Conservation (phyloP, 148 eudicot genomes). For the Hydrangea macrophylla region DNA sequence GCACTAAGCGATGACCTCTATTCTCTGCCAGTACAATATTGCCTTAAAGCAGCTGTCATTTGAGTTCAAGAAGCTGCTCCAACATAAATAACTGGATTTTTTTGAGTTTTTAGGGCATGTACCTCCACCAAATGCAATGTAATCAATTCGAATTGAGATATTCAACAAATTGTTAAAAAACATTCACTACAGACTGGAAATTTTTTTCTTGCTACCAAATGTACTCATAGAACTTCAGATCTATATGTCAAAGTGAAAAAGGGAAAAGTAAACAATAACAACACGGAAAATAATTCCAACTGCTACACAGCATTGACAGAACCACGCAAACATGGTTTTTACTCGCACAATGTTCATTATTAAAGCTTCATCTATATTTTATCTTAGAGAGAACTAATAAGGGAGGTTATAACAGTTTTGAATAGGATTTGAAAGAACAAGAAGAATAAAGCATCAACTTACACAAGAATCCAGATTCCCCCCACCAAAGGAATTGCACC, state of each 20-base stretch:
- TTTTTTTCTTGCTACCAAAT: not conserved
- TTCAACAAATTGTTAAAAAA: not conserved
- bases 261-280: too few species aligned
- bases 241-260: not conserved
- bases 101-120: not conserved
- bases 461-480: slow-evolving; percentile 79
- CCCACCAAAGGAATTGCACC: slow-evolving; percentile 89
- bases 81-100: too few species aligned
- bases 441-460: slow-evolving; percentile 29
- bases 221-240: not conserved
- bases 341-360: not conserved
- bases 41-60: too few species aligned
- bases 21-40: too few species aligned
- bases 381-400: not conserved
- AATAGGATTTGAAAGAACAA: not conserved
- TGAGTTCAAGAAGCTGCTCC: too few species aligned
- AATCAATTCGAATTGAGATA: not conserved
- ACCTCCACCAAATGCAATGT: not conserved
- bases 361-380: not conserved
- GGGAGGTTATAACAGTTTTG: too few species aligned
- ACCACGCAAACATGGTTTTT: too few species aligned
- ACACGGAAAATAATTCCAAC: too few species aligned
- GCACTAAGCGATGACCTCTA: too few species aligned
- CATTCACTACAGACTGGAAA: not conserved
- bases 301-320: too few species aligned